Conservation (phyloP, 805 yeast species). For the Candida verbasci region DNA sequence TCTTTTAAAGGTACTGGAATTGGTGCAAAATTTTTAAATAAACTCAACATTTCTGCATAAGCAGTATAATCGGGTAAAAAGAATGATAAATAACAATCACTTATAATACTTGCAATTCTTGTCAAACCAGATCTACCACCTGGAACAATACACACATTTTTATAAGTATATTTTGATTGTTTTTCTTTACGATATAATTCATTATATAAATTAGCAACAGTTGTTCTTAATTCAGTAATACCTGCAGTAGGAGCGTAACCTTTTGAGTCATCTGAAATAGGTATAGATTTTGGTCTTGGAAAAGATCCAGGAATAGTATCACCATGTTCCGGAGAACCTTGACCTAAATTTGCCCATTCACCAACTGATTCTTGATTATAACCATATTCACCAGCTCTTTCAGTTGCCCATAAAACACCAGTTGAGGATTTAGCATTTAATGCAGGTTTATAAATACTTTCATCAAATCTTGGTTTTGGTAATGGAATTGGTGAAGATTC, state of each 20-base stretch:
- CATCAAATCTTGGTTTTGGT: slow-evolving; percentile 43
- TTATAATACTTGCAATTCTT: slow-evolving; percentile 56
- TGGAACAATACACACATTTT: slow-evolving; percentile 60
- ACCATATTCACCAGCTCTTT: slow-evolving; percentile 56
- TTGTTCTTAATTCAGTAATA: slow-evolving; percentile 47
- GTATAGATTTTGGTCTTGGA: slow-evolving; percentile 45
- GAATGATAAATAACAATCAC: slow-evolving; percentile 56
- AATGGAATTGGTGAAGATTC: slow-evolving; percentile 47
- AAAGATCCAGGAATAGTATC: slow-evolving; percentile 55
- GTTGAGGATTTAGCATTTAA: slow-evolving; percentile 55
- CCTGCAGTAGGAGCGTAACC: slow-evolving; percentile 64
- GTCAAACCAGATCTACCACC: slow-evolving; percentile 63
- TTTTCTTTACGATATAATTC: slow-evolving; percentile 47
- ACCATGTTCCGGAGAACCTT: slow-evolving; percentile 64
- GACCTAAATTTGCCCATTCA: slow-evolving; percentile 59
- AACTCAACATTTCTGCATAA: slow-evolving; percentile 59
- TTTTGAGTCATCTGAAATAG: slow-evolving; percentile 44
- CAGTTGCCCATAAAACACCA: slow-evolving; percentile 64
- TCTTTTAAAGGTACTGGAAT: slow-evolving; percentile 60
- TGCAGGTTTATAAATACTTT: slow-evolving; percentile 50
- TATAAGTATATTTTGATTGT: slow-evolving; percentile 52
- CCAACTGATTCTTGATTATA: slow-evolving; percentile 35
- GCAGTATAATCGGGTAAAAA: slow-evolving; percentile 64
- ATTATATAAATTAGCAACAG: slow-evolving; percentile 55
- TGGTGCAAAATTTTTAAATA: slow-evolving; percentile 59